Base-by-base conservation (phyloP, 2,329 filamentous ascomycete genomes). In the Cercospora beticola region DNA sequence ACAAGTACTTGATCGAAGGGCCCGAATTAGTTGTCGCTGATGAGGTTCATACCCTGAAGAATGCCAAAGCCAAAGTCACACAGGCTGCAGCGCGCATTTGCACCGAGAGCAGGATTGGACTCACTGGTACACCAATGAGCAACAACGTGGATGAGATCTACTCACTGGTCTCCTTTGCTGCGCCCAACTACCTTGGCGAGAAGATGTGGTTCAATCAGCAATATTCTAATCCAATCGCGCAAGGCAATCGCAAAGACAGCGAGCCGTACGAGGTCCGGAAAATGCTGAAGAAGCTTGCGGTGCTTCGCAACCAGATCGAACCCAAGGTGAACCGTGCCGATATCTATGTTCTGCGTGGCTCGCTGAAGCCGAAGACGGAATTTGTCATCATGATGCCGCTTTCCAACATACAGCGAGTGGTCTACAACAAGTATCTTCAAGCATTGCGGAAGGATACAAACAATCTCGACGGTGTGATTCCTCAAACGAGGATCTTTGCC, bases 61-160 rank as follows among this genome's bases (percentile, higher is more conserved):
- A 92, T 70, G 79, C 82, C 0, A 77, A 76, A 0, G 83, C 89
- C 0, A 79, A 83, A 21, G 81, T 90, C 36, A 82, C 88, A 54
- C 71, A 79, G 43, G 83, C 86, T 5, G 87, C 89, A 21, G 81
- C 82, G 1, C 78, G 82, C 10, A 90, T 97, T 76, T 83, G 78
- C 68, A 91, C 93, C 0, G 86, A 82, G 64, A 89, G 86, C 68
- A 88, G 93, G 10, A 91, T 97, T 71, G 94, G 93, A 5, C 83
- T 97, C 70, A 97, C 93, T 0, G 94, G 93, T 0, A 94, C 93
- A 0, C 94, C 94, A 0, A 82, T 97, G 62, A 89, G 92, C 4
- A 97, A 97, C 76, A 91, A 92, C 62, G 88, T 97, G 0, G 82
- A 86, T 30, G 94, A 97, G 74, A 97, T 97, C 76, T 93, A 90